Evolutionary conservation across 1,284 basidiomycete genomes (phyloP).

Genomic region (Pseudozyma sp.): DNA sequence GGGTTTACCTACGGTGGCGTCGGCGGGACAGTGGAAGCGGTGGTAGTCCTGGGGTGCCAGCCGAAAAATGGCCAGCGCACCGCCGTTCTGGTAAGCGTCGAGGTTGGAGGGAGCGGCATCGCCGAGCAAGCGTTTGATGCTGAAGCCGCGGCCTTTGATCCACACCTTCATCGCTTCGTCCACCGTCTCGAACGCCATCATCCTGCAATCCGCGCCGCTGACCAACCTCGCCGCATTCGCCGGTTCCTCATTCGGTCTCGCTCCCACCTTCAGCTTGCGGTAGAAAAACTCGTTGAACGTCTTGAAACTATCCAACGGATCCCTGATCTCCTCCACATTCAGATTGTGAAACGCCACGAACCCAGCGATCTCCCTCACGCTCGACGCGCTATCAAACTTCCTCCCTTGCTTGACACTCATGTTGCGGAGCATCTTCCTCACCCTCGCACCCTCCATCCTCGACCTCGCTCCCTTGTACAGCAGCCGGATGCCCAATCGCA

Average conservation of each 20-base stretch:
- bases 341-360: conserved; percentile 94
- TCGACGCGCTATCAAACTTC: conserved; percentile 89
- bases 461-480: conserved; percentile 90
- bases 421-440: conserved; percentile 83
- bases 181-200: conserved; percentile 91
- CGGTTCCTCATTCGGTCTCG: conserved; percentile 80
- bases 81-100: conserved; percentile 80
- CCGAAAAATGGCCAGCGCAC: conserved; percentile 78
- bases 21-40: conserved; percentile 91
- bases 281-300: conserved; percentile 91
- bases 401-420: conserved; percentile 92
- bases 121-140: conserved; percentile 81
- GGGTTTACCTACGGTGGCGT: conserved; percentile 75
- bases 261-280: conserved; percentile 85
- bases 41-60: conserved; percentile 90
- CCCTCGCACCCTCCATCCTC: conserved; percentile 88
- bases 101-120: conserved; percentile 66
- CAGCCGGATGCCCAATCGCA: conserved; percentile 88
- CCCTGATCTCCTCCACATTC: conserved; percentile 82
- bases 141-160: conserved; percentile 97
- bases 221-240: conserved; percentile 83
- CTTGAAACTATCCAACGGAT: conserved; percentile 87
- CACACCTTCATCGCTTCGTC: conserved; percentile 86
- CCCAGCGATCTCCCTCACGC: conserved; percentile 81
- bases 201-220: conserved; percentile 89